These are phyloP conservation scores for Monascus purpureus DNA, from an alignment of 495 filamentous ascomycete genomes.

Conservation along the genomic window DNA sequence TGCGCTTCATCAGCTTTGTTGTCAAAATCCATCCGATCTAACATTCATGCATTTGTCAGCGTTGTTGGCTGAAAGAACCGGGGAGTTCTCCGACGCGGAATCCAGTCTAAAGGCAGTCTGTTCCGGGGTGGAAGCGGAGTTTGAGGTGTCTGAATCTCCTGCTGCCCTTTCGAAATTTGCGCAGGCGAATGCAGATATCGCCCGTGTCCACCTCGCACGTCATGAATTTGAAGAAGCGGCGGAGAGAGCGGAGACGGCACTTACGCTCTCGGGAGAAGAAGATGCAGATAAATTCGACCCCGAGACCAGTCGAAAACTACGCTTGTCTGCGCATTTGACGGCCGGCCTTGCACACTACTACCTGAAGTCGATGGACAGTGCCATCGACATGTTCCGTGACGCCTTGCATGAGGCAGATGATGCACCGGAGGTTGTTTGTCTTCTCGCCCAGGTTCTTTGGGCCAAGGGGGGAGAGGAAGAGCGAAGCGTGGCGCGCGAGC, in stretches of 20 bases:
- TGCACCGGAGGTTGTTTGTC: slow-evolving; percentile 74
- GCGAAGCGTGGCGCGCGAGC: slow-evolving; percentile 57
- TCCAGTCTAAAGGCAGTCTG: slow-evolving; percentile 51
- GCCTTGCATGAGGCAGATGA: slow-evolving; percentile 66
- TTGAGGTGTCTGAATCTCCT: slow-evolving; percentile 67
- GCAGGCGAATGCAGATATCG: slow-evolving; percentile 77
- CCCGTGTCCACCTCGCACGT: slow-evolving; percentile 58
- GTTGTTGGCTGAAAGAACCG: slow-evolving; percentile 65
- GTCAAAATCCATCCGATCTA: slow-evolving; percentile 51
- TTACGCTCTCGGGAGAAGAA: slow-evolving; percentile 51
- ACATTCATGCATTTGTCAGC: slow-evolving; percentile 64
- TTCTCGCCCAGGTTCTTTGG: slow-evolving; percentile 86
- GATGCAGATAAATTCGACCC: slow-evolving; percentile 41
- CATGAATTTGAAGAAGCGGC: slow-evolving; percentile 48
- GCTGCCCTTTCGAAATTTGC: slow-evolving; percentile 60
- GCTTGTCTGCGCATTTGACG: slow-evolving; percentile 76
- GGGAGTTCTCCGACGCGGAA: slow-evolving; percentile 51
- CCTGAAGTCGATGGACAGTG: slow-evolving; percentile 41
- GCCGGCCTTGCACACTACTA: slow-evolving; percentile 73
- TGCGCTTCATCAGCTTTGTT: slow-evolving; percentile 65
- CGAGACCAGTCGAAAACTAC: slow-evolving; percentile 44
- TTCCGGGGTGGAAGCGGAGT: slow-evolving; percentile 55
- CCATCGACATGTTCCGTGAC: slow-evolving; percentile 65
- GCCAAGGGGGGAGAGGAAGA: slow-evolving; percentile 69
- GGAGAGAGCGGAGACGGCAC: slow-evolving; percentile 56